Evolutionary conservation across 139 green algal genomes (phyloP).

Genomic region (Coelastrella sp.): DNA sequence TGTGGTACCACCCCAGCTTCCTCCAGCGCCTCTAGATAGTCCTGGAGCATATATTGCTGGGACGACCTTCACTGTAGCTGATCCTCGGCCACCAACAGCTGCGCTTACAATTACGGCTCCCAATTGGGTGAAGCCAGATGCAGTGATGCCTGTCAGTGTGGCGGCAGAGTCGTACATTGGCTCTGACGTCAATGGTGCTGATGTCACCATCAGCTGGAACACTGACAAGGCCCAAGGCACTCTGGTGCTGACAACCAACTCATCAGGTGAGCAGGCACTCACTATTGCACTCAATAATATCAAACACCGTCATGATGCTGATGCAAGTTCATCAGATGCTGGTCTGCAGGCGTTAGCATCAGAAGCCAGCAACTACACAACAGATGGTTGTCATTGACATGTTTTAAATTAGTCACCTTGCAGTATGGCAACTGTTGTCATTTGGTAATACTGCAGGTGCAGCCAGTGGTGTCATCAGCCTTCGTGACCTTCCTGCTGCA

Average conservation of each 20-base stretch:
- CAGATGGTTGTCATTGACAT: neutral
- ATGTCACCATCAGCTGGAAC: slow-evolving; percentile 47
- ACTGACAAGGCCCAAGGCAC: slow-evolving; percentile 21
- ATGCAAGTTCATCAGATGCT: neutral
- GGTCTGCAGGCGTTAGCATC: too few relatives aligned
- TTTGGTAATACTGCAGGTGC: slow-evolving; percentile 9
- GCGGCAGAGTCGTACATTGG: slow-evolving; percentile 36
- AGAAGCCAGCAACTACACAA: too few relatives aligned
- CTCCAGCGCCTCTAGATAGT: neutral
- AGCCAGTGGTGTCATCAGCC: slow-evolving; percentile 29
- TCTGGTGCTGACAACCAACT: neutral
- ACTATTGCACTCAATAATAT: neutral
- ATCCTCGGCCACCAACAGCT: slow-evolving; percentile 65
- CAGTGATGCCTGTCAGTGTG: neutral
- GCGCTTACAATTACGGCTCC: slow-evolving; percentile 49
- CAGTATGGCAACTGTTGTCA: neutral
- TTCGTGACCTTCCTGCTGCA: slow-evolving; percentile 37
- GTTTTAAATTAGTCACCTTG: neutral
- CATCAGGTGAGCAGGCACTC: neutral
- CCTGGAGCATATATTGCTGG: slow-evolving; percentile 4
- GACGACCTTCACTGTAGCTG: slow-evolving; percentile 52
- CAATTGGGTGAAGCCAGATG: slow-evolving; percentile 47
- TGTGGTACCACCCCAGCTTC: neutral
- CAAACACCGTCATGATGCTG: too few relatives aligned
- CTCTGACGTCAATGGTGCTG: slow-evolving; percentile 27